phyloP scores from a whole-genome alignment of 257 asterid genomes.

The Solanum habrochaites region DNA sequence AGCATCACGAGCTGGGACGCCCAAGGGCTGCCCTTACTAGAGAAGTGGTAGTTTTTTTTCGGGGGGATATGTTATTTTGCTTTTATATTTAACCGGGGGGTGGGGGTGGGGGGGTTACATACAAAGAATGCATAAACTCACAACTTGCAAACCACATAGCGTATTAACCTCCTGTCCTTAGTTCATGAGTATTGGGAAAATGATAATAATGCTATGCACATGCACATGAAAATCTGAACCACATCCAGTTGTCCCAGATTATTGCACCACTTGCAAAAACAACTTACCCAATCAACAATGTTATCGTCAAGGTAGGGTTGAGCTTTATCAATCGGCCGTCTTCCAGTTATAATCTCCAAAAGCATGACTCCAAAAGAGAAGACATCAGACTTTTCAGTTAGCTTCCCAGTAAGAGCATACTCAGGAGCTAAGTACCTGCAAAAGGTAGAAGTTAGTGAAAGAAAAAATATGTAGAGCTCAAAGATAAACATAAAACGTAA shows the following conservation, averaged over 20 bases:
- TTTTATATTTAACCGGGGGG: not conserved
- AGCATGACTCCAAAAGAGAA: slow-evolving; percentile 89
- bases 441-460: not conserved
- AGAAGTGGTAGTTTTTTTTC: not conserved
- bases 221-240: not conserved
- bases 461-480: not conserved
- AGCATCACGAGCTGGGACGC: slow-evolving; percentile 56
- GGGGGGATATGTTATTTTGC: not conserved
- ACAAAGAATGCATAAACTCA: not conserved
- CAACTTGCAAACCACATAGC: not conserved
- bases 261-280: not conserved
- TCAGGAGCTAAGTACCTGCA: slow-evolving; percentile 90
- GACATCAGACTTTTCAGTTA: slow-evolving; percentile 78
- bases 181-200: not conserved
- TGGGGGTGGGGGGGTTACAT: not conserved
- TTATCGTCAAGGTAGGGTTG: slow-evolving; percentile 78
- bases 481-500: not conserved
- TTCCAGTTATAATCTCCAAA: slow-evolving; percentile 85
- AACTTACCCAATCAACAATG: slow-evolving; percentile 83
- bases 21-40: no score
- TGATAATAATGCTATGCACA: not conserved
- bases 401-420: slow-evolving; percentile 87
- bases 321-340: slow-evolving; percentile 72
- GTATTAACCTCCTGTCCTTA: not conserved
- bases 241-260: not conserved